Evolutionary conservation across 371 early-diverging fungal species (phyloP), one percentile per base, ranked within the genome.

Genomic region (Globomyces sp.): DNA sequence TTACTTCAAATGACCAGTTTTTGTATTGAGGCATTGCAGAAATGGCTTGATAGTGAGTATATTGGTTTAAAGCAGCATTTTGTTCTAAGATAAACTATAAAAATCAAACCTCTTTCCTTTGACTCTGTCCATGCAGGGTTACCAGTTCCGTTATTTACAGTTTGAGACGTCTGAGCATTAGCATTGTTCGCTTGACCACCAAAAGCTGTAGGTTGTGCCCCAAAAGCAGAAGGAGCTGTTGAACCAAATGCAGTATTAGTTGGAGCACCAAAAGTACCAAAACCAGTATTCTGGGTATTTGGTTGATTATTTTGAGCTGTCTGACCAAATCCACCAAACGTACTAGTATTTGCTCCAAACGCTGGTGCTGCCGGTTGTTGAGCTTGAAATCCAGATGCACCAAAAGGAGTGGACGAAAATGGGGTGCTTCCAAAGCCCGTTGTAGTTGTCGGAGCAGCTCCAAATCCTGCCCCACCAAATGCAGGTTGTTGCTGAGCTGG

Each of bases 21-120:
- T 83, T 83, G 73, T 97, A 97, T 45, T 87, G 88, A 10, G 90
- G 90, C 95, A 94, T 95, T n/a, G 92, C 91, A 39, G 89, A 84
- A 58, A 96, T 91, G 40, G 83, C 85, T 52, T 90, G 90, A 72
- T 89, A 90, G 44, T 62, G 75, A 76, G 60, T 87, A 83, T 36
- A 55, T 55, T 55, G 55, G 24, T 24, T 24, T 24, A 24, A 24
- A 24, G 24, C 24, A 0, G 24, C 24, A 24, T 24, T 24, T 24
- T 24, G 24, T 24, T 24, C 24, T 47, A 47, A 47, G 8, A 44
- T 79, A 83, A n/a, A 81, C 72, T 37, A 83, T 85, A 4, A 82
- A 80, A 43, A 81, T 69, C 0, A 78, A 63, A 53, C 90, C 91
- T 44, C 86, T 84, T 59, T 95, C 94, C 24, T 73, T 69, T 1